Base-by-base conservation (phyloP, 352 stramenopile genomes). In the Phytophthora europaea region DNA sequence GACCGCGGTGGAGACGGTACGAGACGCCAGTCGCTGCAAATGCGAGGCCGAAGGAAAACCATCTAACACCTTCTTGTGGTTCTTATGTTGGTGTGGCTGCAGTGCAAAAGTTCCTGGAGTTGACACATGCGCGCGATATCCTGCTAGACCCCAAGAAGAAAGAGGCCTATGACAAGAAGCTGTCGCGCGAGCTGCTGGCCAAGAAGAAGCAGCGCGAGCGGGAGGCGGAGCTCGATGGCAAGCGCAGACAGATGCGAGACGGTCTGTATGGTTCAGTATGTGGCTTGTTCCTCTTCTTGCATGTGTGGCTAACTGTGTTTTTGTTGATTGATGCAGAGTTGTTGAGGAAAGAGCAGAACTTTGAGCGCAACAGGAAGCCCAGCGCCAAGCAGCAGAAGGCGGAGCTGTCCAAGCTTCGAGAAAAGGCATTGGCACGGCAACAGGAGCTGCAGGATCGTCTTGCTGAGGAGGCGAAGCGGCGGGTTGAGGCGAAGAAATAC, bases 101-200 rank as follows among this genome's bases (percentile, higher is more conserved):
- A 95, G 89, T 93, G 33, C 84, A 91, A 55, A 94, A 94, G 68
- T 96, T 96, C 54, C 68, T 92, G 33, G 88, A 96, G 74, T 78
- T 96, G 54, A 92, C 91, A 23, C 78, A 92, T 73, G 85, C 89
- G 50, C 85, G 87, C 40, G 87, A 96, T 59, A 77, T 90, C 53
- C 71, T 96, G 40, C 70, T 94, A 65, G 87, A 96, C 53, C 84
- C 89, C 4, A 90, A 90, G 62, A 83, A 93, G 70, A 96, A 96
- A 58, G 83, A 89, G 47, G 67, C 78, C n/a, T 96, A 96, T 72
- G 89, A 96, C 67, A 90, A 91, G 70, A 89, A 90, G 65, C 67
- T 94, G 4, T 92, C 82, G 4, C 72, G 81, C 28, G 83, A 93
- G 52, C 58, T 91, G 15, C 64, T 91, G 78, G 78, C 79, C 45